These are phyloP conservation scores for Nemophila menziesii DNA, from an alignment of 257 asterid genomes.

Conservation along the genomic window DNA sequence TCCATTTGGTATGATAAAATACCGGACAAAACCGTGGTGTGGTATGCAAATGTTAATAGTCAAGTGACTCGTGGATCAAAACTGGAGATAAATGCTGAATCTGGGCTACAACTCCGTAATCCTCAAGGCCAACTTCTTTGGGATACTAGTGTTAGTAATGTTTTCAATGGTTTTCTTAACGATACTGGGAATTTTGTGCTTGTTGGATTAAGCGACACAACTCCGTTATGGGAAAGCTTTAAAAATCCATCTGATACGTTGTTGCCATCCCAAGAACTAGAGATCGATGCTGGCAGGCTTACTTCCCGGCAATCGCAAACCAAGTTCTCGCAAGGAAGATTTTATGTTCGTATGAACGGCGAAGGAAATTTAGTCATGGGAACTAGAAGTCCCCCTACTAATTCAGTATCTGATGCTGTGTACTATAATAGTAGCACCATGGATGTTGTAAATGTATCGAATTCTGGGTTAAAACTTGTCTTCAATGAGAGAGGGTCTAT, in stretches of 20 bases:
- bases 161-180: constrained; percentile 27
- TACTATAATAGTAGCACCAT: constrained; percentile 24
- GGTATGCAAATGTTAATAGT: constrained; percentile 22
- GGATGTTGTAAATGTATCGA: constrained; percentile 8
- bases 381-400: constrained; percentile 16
- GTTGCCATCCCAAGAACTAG: constrained; percentile 20
- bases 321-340: constrained; percentile 43
- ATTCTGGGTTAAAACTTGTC: constrained; percentile 21
- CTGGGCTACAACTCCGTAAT: constrained; percentile 27
- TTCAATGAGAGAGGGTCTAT: constrained; percentile 22
- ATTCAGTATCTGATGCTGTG: constrained; percentile 18
- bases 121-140: constrained; percentile 18
- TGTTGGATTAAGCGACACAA: constrained; percentile 6
- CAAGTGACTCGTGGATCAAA: constrained; percentile 33
- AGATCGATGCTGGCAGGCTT: background rate
- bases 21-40: constrained; percentile 33
- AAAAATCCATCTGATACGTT: constrained; percentile 19
- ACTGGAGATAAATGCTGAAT: constrained; percentile 15
- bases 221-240: constrained; percentile 43
- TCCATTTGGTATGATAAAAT: constrained; percentile 40
- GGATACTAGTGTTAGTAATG: constrained; percentile 7
- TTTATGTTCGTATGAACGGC: constrained; percentile 22
- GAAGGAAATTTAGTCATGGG: constrained; percentile 27
- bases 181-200: constrained; percentile 50
- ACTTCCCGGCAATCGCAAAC: constrained; percentile 8